phyloP scores from a whole-genome alignment of 2,329 filamentous ascomycete genomes.

The Fusarium robinianum region DNA sequence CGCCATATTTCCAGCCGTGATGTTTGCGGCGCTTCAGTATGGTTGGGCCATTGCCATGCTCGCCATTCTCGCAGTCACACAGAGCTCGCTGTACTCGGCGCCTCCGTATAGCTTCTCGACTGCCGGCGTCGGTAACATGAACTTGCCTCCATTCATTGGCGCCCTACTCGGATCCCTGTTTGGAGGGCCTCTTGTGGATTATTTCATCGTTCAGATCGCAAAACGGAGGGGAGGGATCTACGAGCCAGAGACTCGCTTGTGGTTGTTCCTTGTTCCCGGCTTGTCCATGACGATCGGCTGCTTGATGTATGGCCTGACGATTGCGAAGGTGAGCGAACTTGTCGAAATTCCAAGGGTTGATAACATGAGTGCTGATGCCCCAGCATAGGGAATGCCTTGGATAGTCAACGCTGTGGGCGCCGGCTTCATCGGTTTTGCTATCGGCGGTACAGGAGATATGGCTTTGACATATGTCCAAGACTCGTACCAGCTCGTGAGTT shows the following conservation, averaged over 20 bases:
- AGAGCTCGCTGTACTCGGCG: conserved; percentile 4
- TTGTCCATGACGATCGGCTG: conserved; percentile 20
- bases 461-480: conserved; percentile 26
- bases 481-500: conserved; percentile 23
- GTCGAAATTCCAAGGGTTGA: no score
- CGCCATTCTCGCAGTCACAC: conserved; percentile 21
- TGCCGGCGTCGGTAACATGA: conserved; percentile 26
- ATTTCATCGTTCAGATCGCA: conserved; percentile 18
- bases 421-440: conserved; percentile 25
- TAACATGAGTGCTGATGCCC: no score
- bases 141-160: conserved; percentile 25
- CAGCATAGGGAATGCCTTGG: conserved; percentile 32
- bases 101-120: conserved; percentile 23
- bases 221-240: conserved; percentile 22
- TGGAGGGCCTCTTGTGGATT: conserved; percentile 20
- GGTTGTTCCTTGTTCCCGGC: conserved; percentile 22
- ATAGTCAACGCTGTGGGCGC: conserved; percentile 25
- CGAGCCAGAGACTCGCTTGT: conserved; percentile 26
- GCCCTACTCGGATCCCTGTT: conserved; percentile 13
- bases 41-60: conserved; percentile 26
- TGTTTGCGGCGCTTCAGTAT: conserved; percentile 15
- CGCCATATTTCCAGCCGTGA: conserved; percentile 6
- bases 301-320: conserved; percentile 28
- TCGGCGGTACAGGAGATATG: conserved; percentile 25
- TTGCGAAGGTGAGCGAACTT: conserved; percentile 8